Evolutionary conservation across 495 filamentous ascomycete genomes (phyloP).

Genomic region (Oidiodendron maius): DNA sequence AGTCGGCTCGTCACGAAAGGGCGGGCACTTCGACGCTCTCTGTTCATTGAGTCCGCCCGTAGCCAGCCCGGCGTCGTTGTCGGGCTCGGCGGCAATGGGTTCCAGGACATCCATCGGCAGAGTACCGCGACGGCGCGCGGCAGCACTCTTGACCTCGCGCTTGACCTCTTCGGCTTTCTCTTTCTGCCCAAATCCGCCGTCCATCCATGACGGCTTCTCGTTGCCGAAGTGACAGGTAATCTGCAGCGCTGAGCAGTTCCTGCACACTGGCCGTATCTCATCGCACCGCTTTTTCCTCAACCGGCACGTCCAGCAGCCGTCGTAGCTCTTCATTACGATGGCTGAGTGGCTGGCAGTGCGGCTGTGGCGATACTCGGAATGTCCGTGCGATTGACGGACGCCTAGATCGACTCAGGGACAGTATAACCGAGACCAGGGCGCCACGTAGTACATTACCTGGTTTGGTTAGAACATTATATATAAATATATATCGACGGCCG

Average conservation of each 20-base stretch:
- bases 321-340: conserved; percentile 6
- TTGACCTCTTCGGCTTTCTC: conserved; percentile 42
- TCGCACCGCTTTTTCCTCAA: conserved; percentile 34
- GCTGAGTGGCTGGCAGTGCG: too few relatives aligned
- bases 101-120: conserved; percentile 11
- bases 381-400: too few relatives aligned
- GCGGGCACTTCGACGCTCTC: conserved; percentile 1
- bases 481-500: too few relatives aligned
- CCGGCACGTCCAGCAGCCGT: conserved; percentile 26
- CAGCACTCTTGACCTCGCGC: conserved; percentile 39
- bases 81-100: conserved; percentile 6
- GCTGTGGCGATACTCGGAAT: too few relatives aligned
- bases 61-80: conserved; percentile 9
- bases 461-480: too few relatives aligned
- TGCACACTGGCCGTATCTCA: conserved; percentile 27
- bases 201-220: conserved; percentile 28
- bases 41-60: conserved; percentile 3
- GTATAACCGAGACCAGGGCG: too few relatives aligned
- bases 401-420: too few relatives aligned
- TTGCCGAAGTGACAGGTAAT: conserved; percentile 28
- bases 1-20: conserved; percentile 3
- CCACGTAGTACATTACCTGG: too few relatives aligned
- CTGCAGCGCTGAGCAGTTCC: conserved; percentile 22
- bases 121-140: conserved; percentile 31
- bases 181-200: conserved; percentile 37